Evolutionary conservation across 2,329 filamentous ascomycete species (phyloP).

Genomic region (Nannizziopsis barbatae): DNA sequence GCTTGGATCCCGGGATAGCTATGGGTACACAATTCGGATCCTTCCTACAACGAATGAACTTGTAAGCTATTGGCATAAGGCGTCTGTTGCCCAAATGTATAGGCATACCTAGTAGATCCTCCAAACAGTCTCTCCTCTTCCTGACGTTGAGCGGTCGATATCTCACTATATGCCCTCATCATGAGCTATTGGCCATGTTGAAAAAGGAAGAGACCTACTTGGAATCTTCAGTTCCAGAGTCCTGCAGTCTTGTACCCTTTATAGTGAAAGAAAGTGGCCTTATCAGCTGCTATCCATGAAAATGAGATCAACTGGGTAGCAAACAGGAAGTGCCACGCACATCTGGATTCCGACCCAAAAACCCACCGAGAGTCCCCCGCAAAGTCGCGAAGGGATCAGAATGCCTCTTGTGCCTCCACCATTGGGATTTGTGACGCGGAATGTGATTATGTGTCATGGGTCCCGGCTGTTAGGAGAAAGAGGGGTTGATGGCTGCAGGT

Average conservation of each 20-base stretch:
- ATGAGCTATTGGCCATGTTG: neutral
- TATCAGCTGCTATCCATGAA: too few relatives aligned
- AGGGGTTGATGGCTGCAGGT: neutral
- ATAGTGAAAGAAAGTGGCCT: too few relatives aligned
- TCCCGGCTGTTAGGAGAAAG: neutral
- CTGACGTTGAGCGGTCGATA: neutral
- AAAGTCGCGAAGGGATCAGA: constrained; percentile 2
- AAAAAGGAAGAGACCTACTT: neutral
- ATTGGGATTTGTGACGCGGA: constrained; percentile 17
- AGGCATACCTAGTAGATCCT: constrained; percentile 4
- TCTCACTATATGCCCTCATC: too few relatives aligned
- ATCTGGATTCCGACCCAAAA: too few relatives aligned
- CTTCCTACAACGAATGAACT: neutral
- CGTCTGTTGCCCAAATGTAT: neutral
- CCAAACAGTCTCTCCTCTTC: constrained; percentile 13
- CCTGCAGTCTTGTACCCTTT: neutral
- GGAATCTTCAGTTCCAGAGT: neutral
- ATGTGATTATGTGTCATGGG: neutral
- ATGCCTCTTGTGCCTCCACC: constrained; percentile 15
- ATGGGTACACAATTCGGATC: constrained; percentile 8
- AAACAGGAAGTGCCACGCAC: too few relatives aligned
- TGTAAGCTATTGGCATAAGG: neutral
- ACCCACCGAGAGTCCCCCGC: neutral
- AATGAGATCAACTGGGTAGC: too few relatives aligned
- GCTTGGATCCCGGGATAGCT: neutral